These are phyloP conservation scores for Hypseocharis bilobata DNA, from an alignment of 441 rosid species.

Conservation along the genomic window DNA sequence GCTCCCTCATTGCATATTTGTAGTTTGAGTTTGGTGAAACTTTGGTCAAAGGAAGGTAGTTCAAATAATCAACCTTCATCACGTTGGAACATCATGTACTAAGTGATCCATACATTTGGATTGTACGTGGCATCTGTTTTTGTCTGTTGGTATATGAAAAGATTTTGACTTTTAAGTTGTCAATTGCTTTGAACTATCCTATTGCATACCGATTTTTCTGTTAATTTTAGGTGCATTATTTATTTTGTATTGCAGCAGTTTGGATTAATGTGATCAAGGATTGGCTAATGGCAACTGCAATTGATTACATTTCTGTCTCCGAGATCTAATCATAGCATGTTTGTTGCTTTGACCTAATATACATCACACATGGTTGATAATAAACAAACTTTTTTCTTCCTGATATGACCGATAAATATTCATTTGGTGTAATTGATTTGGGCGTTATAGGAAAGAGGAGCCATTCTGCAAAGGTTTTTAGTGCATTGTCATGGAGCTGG, in stretches of 20 bases:
- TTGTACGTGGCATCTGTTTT: neutral
- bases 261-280: neutral
- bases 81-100: neutral
- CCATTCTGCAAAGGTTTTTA: slow-evolving; percentile 74
- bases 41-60: too few species aligned
- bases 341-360: neutral
- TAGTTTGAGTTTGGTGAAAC: neutral
- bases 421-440: neutral
- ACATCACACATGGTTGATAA: neutral
- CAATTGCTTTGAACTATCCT: neutral
- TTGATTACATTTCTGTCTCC: too few species aligned
- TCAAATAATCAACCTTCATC: neutral
- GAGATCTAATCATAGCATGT: neutral
- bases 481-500: slow-evolving; percentile 85
- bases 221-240: neutral
- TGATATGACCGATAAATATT: neutral
- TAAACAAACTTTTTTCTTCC: neutral
- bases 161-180: neutral
- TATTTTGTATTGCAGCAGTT: neutral
- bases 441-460: slow-evolving; percentile 53
- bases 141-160: neutral
- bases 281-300: neutral
- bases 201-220: neutral
- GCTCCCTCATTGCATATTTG: neutral
- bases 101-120: neutral